Conservation (phyloP, 129 eudicot genomes). For the Erigeron canadensis region DNA sequence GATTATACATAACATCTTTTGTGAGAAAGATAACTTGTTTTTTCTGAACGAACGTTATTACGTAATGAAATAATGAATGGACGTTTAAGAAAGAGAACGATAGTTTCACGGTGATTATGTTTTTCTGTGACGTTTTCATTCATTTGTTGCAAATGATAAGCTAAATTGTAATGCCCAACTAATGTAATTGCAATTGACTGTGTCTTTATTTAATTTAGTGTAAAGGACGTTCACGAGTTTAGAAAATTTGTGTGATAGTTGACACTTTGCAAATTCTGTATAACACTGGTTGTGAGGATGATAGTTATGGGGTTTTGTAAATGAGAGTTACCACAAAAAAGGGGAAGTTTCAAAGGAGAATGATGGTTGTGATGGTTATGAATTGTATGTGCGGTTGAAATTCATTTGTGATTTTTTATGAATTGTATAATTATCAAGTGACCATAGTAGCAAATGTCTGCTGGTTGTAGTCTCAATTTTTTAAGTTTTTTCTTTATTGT, state of each 20-base stretch:
- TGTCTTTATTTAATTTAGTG: no score
- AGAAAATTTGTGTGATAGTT: neutral
- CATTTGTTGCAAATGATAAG: no score
- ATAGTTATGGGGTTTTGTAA: neutral
- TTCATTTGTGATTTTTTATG: neutral
- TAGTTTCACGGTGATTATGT: neutral
- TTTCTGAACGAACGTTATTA: neutral
- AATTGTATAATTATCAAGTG: neutral
- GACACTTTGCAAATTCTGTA: neutral
- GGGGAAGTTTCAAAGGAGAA: no score
- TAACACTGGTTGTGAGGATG: neutral
- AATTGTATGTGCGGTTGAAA: neutral
- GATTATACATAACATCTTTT: neutral
- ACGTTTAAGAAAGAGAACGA: neutral
- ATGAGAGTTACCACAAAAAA: neutral
- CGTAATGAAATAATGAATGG: neutral
- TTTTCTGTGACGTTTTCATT: no score
- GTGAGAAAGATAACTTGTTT: constrained; percentile 3
- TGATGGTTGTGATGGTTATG: neutral
- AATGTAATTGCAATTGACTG: no score
- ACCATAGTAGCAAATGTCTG: constrained; percentile 11
- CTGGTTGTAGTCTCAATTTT: constrained; percentile 18
- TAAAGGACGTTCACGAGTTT: neutral
- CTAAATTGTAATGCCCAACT: no score
- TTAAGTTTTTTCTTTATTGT: constrained; percentile 20